Percentiles rank a stretch among this genome's conserved stretches.
Conservation (phyloP, 1,139 yeast species). For the Yamadazyma siamensis region DNA sequence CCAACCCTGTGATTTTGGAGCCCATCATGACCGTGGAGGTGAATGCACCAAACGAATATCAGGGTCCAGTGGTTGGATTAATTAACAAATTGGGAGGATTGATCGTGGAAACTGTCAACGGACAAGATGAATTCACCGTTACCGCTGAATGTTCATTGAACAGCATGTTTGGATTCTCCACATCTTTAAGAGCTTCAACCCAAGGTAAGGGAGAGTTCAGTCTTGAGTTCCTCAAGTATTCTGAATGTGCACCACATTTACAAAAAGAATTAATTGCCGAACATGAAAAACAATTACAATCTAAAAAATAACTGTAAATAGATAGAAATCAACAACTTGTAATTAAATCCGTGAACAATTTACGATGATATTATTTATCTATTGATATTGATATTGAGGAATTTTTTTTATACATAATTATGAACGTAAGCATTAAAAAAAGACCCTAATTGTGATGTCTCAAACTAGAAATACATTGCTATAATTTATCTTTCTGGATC, state of each 20-base stretch:
- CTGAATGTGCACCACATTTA: constrained; percentile 87
- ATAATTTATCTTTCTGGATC: constrained; percentile 16
- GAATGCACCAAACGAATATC: constrained; percentile 95
- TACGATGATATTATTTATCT: constrained; percentile 17
- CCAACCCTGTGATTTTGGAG: constrained; percentile 86
- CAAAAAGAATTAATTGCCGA: constrained; percentile 90
- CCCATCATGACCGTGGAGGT: constrained; percentile 94
- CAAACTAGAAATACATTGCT: constrained; percentile 31
- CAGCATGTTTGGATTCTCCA: constrained; percentile 94
- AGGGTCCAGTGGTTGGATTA: constrained; percentile 87
- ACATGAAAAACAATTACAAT: constrained; percentile 44
- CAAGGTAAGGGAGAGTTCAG: constrained; percentile 99
- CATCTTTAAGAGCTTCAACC: constrained; percentile 91
- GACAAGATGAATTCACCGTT: constrained; percentile 90
- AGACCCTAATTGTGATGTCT: constrained; percentile 32
- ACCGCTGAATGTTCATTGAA: constrained; percentile 93
- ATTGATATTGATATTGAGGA: constrained; percentile 12
- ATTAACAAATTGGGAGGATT: constrained; percentile 90
- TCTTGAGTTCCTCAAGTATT: constrained; percentile 87
- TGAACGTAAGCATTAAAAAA: constrained; percentile 31
- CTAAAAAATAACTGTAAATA: constrained; percentile 17
- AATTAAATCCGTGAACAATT: too few species aligned
- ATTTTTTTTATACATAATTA: constrained; percentile 17
- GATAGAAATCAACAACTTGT: too few species aligned
- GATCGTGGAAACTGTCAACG: constrained; percentile 90